Base-by-base conservation (phyloP, 1,284 basidiomycete species). In the Cutaneotrichosporon dermatis region DNA sequence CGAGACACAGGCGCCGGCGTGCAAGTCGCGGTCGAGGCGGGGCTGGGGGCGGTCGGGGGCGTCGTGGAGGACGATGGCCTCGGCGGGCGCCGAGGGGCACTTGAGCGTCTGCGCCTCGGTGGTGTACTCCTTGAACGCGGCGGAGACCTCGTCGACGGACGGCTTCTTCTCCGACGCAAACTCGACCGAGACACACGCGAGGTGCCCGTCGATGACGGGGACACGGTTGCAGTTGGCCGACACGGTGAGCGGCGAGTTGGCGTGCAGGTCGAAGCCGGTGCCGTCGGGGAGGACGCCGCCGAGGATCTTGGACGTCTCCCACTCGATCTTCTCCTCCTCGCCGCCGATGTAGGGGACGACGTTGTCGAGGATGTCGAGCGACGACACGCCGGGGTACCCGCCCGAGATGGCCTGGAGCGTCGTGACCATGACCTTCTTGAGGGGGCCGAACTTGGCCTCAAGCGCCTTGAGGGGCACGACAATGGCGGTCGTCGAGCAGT, bases 371-470 rank as follows among this genome's bases (percentile, higher is more conserved):
- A 98, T 92, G 79, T 99, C 96, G 60, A 99, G 83, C 57, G 84
- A 84, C 44, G 92, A 81, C 0, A 98, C 87, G 55, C 96, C 96
- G 2, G 96, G 96, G 80, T 99, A 99, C 35, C 96, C 96, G 48
- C 96, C 96, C 0, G 91, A 94, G 79, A 99, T 95, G 62, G 96
- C 96, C 79, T 99, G 96, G 83, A 99, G 86, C 2, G 96, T 99
- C 25, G 91, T 95, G 73, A 94, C 88, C 72, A 97, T 81, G 68
- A 92, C 86, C 10, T 86, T 85, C 70, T 97, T 92, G 69, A 99
- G 82, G 12, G 94, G 92, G 2, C 96, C 96, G 67, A 99, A 99
- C 0, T 88, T 83, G 65, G 85, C 86, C 79, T 98, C 93, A 67
- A 99, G 85, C 0, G 95, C 95, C 58, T 87, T 86, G 66, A 99